Base-by-base conservation (phyloP, 2,329 filamentous ascomycete genomes). In the Emydomyces testavorans region DNA sequence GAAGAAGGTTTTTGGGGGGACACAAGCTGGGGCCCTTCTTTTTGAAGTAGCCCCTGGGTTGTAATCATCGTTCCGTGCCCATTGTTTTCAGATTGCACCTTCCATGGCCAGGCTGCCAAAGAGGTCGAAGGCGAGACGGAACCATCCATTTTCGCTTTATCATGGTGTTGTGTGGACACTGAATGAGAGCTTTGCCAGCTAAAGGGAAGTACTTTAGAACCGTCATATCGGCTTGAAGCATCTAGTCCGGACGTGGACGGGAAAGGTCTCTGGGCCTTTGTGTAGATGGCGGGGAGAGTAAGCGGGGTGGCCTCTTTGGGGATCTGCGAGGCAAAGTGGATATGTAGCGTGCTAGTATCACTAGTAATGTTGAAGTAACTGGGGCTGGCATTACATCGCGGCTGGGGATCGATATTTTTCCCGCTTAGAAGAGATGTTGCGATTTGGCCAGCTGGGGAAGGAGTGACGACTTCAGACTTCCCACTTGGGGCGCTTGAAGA, bases 381-480 rank as follows among this genome's bases (percentile, higher is more conserved):
- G 4, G 51, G 36, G n/a, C 44, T 46, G n/a, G 51, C 16, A 26
- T 48, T 41, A 26, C 42, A 31, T n/a, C 16, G 8, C n/a, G 23
- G 20, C 20, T 49, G 40, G 7, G 23, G 16, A 32, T 42, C 47
- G 13, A 26, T 13, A 10, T 45, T 40, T 20, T 13, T 40, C 13
- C 31, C 47, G 21, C 32, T 24, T 3, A 69, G 73, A 4, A 76
- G 75, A 1, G 76, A 37, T 2, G 50, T 71, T 28, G 73, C 66
- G 18, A 70, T 61, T 59, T 80, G 76, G 53, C 76, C 75, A 18
- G 74, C 74, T 1, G 78, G 76, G 51, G 72, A 70, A 15, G 73
- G 67, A 52, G 69, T 65, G 42, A 71, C 69, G 20, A 18, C 28
- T 40, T 36, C 76, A 73, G 77, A 78, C 11, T 71, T 53, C 37